Evolutionary conservation across 1,284 basidiomycete genomes (phyloP).

Genomic region (Abortiporus biennis): DNA sequence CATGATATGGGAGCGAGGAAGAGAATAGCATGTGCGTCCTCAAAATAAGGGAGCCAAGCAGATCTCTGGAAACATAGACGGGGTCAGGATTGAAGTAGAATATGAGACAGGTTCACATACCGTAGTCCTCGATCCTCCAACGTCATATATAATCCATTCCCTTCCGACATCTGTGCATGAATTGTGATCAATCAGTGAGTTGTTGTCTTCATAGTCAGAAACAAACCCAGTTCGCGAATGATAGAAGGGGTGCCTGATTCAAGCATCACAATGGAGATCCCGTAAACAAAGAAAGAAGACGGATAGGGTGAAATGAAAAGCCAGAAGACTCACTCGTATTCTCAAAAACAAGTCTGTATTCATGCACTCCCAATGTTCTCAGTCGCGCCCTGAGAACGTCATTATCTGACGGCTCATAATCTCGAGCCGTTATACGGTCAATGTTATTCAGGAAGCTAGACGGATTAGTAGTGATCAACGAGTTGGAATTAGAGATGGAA

Average conservation of each 20-base stretch:
- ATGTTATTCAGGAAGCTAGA: slow-evolving; percentile 51
- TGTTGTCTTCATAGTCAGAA: too few relatives aligned
- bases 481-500: background rate
- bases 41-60: slow-evolving; percentile 53
- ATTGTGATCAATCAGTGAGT: too few relatives aligned
- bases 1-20: slow-evolving; percentile 67
- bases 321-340: slow-evolving; percentile 14
- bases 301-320: background rate
- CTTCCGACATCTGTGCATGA: slow-evolving; percentile 8
- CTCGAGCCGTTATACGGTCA: slow-evolving; percentile 51
- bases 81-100: background rate
- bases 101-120: slow-evolving; percentile 15
- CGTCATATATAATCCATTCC: slow-evolving; percentile 35
- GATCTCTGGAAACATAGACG: slow-evolving; percentile 19
- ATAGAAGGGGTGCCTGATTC: background rate
- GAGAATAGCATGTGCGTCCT: slow-evolving; percentile 64
- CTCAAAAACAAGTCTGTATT: slow-evolving; percentile 29
- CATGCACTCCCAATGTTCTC: slow-evolving; percentile 33
- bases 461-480: slow-evolving; percentile 7
- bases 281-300: background rate
- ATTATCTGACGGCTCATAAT: slow-evolving; percentile 63
- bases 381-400: slow-evolving; percentile 70
- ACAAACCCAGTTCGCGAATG: background rate
- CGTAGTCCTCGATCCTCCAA: slow-evolving; percentile 29
- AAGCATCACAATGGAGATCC: background rate